Evolutionary conservation across 768 basidiomycete species (phyloP).

Genomic region (Mycena indigotica): DNA sequence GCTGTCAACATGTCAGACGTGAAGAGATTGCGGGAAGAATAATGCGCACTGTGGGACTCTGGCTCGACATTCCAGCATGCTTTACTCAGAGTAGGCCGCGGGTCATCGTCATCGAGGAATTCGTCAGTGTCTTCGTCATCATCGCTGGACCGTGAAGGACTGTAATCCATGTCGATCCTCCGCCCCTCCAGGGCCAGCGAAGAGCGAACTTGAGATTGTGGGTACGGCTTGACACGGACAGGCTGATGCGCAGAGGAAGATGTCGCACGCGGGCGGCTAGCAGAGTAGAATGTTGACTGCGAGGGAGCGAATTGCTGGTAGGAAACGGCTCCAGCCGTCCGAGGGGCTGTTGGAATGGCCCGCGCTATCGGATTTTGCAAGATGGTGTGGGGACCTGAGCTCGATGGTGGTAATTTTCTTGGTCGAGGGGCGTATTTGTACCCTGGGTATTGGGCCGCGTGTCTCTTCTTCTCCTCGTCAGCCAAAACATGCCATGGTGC

Average conservation of each 20-base stretch:
- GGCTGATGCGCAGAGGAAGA: not conserved
- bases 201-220: not conserved
- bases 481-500: slow-evolving; percentile 2
- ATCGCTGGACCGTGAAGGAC: not conserved
- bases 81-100: not conserved
- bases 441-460: slow-evolving; percentile 5
- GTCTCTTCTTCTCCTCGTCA: slow-evolving; percentile 9
- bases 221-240: not conserved
- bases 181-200: too few relatives aligned
- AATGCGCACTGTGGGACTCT: not conserved
- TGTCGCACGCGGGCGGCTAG: not conserved
- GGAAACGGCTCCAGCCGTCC: too few relatives aligned
- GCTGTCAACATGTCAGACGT: too few relatives aligned
- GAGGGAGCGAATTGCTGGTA: too few relatives aligned
- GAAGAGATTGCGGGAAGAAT: too few relatives aligned
- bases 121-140: not conserved
- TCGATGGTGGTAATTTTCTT: not conserved
- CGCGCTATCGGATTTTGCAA: not conserved
- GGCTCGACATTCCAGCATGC: not conserved
- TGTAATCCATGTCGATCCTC: not conserved
- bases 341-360: too few relatives aligned
- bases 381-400: not conserved
- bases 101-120: not conserved
- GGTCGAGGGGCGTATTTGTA: slow-evolving; percentile 8
- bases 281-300: not conserved